These are phyloP conservation scores for Russula compacta DNA, from an alignment of 768 basidiomycete genomes.

Conservation along the genomic window DNA sequence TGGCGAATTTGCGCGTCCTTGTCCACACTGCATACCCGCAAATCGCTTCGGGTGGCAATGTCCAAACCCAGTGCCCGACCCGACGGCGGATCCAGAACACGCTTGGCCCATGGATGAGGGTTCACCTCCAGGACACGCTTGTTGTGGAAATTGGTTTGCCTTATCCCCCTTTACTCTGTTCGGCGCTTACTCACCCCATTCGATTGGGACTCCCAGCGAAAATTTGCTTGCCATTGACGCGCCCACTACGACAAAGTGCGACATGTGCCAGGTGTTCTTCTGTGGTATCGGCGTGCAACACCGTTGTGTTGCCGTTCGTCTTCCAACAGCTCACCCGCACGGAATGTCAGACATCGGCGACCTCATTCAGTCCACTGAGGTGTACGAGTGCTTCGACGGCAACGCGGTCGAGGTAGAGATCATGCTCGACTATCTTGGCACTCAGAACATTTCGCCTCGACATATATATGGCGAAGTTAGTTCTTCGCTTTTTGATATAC, in stretches of 20 bases:
- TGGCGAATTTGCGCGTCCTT: constrained; percentile 62
- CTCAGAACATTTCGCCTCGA: constrained; percentile 50
- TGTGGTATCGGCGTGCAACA: constrained; percentile 73
- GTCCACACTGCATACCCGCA: constrained; percentile 63
- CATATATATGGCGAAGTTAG: constrained; percentile 65
- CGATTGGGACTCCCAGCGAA: constrained; percentile 40
- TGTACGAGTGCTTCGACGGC: constrained; percentile 73
- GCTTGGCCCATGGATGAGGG: constrained; percentile 78
- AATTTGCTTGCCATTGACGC: constrained; percentile 63
- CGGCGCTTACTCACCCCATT: background rate
- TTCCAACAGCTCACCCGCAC: constrained; percentile 58
- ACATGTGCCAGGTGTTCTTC: constrained; percentile 74
- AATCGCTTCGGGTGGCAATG: constrained; percentile 76
- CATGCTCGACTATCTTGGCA: constrained; percentile 70
- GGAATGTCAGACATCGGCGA: constrained; percentile 61
- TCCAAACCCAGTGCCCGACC: constrained; percentile 72
- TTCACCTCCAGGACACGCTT: constrained; percentile 65
- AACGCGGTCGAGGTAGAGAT: constrained; percentile 78
- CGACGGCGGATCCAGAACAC: constrained; percentile 52
- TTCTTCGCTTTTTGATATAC: constrained; percentile 30
- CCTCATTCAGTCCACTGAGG: constrained; percentile 62
- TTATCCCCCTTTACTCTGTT: background rate
- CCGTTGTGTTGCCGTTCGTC: constrained; percentile 54
- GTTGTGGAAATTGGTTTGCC: constrained; percentile 76
- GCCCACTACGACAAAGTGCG: constrained; percentile 74